Evolutionary conservation across 192 early-diverging fungal species (phyloP).

Genomic region (Backusella tuberculispora): DNA sequence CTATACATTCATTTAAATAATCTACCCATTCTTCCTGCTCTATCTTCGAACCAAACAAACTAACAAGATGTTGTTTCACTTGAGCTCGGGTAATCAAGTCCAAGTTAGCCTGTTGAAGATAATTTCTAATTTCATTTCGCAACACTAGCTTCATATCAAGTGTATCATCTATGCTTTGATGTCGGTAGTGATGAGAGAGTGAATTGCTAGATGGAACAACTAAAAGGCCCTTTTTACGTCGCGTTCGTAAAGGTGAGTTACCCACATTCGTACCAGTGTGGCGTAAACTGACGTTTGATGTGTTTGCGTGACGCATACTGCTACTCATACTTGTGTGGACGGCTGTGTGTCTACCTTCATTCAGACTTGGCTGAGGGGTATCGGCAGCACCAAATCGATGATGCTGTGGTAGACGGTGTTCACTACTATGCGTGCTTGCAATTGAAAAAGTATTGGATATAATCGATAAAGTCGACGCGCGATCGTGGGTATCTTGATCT

Average conservation of each 20-base stretch:
- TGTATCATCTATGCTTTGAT: not conserved
- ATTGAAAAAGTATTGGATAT: conserved; percentile 20
- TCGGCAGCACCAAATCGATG: not conserved
- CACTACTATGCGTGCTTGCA: not conserved
- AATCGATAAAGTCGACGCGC: conserved; percentile 17
- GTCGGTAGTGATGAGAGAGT: not conserved
- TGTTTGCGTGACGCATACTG: conserved; percentile 13
- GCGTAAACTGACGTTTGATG: conserved; percentile 1
- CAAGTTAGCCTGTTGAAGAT: conserved; percentile 33
- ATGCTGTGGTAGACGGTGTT: conserved; percentile 4
- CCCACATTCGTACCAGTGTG: not conserved
- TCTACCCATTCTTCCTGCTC: conserved; percentile 23
- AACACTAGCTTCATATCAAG: not conserved
- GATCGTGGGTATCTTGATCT: conserved; percentile 9
- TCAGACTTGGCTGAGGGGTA: not conserved
- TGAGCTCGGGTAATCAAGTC: conserved; percentile 38
- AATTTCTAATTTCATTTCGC: conserved; percentile 29
- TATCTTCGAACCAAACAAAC: conserved; percentile 27
- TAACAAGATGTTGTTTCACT: conserved; percentile 38
- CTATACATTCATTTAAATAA: conserved; percentile 38
- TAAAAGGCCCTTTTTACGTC: not conserved
- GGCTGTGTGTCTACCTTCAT: conserved; percentile 19
- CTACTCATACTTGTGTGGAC: not conserved
- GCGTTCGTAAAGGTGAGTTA: not conserved
- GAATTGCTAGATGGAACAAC: not conserved